Conservation (phyloP, 495 filamentous ascomycete species). For the Sporormia fimetaria region DNA sequence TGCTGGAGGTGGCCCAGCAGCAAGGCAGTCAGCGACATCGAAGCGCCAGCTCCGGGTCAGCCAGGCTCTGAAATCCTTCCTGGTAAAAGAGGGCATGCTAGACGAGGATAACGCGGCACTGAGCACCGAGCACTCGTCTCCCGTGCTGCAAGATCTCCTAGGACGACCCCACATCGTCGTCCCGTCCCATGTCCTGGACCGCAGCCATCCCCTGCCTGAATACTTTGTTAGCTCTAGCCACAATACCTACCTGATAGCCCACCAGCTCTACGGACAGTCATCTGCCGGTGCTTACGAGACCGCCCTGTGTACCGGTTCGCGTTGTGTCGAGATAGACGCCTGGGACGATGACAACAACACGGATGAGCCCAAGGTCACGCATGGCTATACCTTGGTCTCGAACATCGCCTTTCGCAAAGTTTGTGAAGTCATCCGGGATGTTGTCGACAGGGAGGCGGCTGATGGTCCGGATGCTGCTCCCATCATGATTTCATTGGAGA, state of each 20-base stretch:
- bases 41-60: constrained; percentile 39
- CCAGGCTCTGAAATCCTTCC: constrained; percentile 37
- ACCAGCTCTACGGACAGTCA: constrained; percentile 43
- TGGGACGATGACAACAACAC: constrained; percentile 42
- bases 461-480: constrained; percentile 34
- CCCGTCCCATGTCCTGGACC: constrained; percentile 34
- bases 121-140: constrained; percentile 27
- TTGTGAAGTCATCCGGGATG: constrained; percentile 42
- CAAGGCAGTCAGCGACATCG: constrained; percentile 31
- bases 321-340: constrained; percentile 49
- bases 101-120: constrained; percentile 29
- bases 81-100: constrained; percentile 34
- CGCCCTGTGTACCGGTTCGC: constrained; percentile 38
- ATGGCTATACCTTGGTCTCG: constrained; percentile 45
- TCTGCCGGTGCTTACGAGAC: constrained; percentile 39
- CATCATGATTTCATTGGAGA: constrained; percentile 44
- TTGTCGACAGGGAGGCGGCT: constrained; percentile 36
- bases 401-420: constrained; percentile 43
- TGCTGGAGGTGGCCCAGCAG: constrained; percentile 40
- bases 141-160: constrained; percentile 32
- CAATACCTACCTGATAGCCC: constrained; percentile 44
- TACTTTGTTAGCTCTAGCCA: constrained; percentile 44
- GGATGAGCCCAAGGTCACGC: constrained; percentile 45
- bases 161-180: constrained; percentile 38
- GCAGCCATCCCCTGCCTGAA: constrained; percentile 40